phyloP scores from a whole-genome alignment of 805 yeast genomes.

The Zygosaccharomyces rouxii region DNA sequence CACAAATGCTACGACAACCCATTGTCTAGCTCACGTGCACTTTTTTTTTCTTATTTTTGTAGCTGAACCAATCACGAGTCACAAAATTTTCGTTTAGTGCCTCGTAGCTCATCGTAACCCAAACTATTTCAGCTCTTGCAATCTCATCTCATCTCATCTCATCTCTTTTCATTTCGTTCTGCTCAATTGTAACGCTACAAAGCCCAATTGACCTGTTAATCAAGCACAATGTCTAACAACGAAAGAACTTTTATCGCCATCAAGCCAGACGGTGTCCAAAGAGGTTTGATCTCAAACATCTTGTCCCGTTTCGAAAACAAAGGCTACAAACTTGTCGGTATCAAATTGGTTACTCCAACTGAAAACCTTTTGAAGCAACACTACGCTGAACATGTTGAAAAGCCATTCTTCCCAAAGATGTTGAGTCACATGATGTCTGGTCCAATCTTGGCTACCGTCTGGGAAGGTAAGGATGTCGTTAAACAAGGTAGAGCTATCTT shows the following conservation, averaged over 20 bases:
- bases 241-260: conserved; percentile 92
- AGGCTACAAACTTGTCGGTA: conserved; percentile 96
- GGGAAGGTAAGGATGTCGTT: conserved; percentile 99
- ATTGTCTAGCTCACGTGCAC: not conserved
- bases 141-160: too few species aligned
- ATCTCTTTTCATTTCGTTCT: not conserved
- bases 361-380: conserved; percentile 86
- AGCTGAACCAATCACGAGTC: conserved; percentile 3
- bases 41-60: not conserved
- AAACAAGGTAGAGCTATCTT: conserved; percentile 96
- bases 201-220: not conserved
- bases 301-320: conserved; percentile 91
- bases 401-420: conserved; percentile 98
- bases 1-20: too few species aligned
- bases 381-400: conserved; percentile 90
- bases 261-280: conserved; percentile 99
- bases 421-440: conserved; percentile 96
- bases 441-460: conserved; percentile 97
- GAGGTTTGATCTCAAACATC: conserved; percentile 91
- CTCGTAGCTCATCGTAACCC: not conserved
- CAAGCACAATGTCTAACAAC: conserved; percentile 29
- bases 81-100: not conserved
- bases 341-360: conserved; percentile 84
- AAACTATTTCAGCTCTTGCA: not conserved
- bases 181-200: not conserved